Evolutionary conservation across 495 filamentous ascomycete species (phyloP), one percentile per base, ranked within the genome.

Genomic region (Parachaetomium inaequale): DNA sequence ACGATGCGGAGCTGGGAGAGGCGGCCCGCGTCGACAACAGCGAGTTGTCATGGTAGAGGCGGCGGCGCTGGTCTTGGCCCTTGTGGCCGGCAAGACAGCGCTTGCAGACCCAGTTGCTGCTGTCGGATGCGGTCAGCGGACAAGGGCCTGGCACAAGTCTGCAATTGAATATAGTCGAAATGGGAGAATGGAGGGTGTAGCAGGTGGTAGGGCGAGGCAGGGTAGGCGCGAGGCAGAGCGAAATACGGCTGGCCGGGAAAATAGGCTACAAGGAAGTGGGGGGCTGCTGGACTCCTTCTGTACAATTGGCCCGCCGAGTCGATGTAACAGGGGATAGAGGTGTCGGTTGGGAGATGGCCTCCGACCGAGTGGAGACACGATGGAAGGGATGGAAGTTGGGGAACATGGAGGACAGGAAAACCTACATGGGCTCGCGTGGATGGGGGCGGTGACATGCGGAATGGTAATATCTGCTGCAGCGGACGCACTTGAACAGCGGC

Each of bases 51-150:
- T 63, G 45, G 62, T 69, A 52, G 38, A 67, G 36, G 38, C 32
- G 19, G 26, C 58, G 54, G 51, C 43, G 31, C 54, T 63, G 49
- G 7, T 2, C 15, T 50, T 55, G 45, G 46, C 26, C 55, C 31
- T 42, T 40, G 14, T 59, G 45, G 58, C 45, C 38, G 19, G 43
- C 46, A 53, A 66, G 17, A 36, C 67, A 69, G 25, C 47, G 54
- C 58, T 66, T 63, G 55, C 61, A 69, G 58, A 58, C 58, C 63
- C 57, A 64, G 43, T 60, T 58, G 55, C 26, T 62, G 32, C 47
- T 23, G 57, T 53, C 29, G 28, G 12, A 4, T 38, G 46, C 0
- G 14, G 55, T 61, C 60, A 63, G 32, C 26, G 54, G 26, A 28
- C 2, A 5, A 3, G 4, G 23, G 0, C 1, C 34, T 51, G 49